Conservation (phyloP, 2,329 filamentous ascomycete genomes). For the Xylariaceae sp. region DNA sequence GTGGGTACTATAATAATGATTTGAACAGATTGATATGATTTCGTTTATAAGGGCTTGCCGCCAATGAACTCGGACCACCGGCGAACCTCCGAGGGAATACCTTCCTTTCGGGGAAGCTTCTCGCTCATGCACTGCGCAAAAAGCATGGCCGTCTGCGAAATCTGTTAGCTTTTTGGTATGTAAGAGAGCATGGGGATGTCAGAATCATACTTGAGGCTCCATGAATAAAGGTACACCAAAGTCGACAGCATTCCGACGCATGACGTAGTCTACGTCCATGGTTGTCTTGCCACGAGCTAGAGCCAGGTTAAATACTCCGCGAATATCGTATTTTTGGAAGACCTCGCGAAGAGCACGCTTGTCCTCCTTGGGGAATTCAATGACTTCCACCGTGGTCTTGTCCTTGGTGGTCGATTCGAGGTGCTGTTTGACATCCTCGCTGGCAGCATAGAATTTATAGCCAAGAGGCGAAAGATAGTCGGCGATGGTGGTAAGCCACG, state of each 20-base stretch:
- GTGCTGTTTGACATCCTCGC: constrained; percentile 79
- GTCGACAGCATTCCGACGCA: constrained; percentile 97
- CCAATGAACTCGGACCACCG: constrained; percentile 96
- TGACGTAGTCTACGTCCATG: constrained; percentile 94
- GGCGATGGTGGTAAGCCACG: constrained; percentile 78
- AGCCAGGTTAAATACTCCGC: constrained; percentile 94
- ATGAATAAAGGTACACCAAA: constrained; percentile 98
- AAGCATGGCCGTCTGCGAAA: constrained; percentile 81
- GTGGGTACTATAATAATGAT: constrained; percentile 8
- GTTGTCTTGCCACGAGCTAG: constrained; percentile 81
- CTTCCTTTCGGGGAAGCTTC: constrained; percentile 88
- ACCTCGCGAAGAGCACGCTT: constrained; percentile 94
- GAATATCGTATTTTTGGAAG: constrained; percentile 96
- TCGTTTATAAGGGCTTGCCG: constrained; percentile 71
- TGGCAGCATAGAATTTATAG: constrained; percentile 93
- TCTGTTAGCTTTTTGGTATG: constrained; percentile 5
- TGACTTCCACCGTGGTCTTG: constrained; percentile 78
- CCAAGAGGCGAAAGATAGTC: constrained; percentile 87
- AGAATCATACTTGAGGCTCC: constrained; percentile 85
- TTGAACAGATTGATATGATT: no score
- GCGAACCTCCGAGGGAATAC: constrained; percentile 88
- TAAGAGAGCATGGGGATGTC: background rate
- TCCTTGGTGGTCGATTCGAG: constrained; percentile 75
- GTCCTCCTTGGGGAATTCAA: constrained; percentile 95
- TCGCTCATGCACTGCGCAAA: constrained; percentile 97